Evolutionary conservation across 2,329 filamentous ascomycete genomes (phyloP).

Genomic region (Curvularia lunata): DNA sequence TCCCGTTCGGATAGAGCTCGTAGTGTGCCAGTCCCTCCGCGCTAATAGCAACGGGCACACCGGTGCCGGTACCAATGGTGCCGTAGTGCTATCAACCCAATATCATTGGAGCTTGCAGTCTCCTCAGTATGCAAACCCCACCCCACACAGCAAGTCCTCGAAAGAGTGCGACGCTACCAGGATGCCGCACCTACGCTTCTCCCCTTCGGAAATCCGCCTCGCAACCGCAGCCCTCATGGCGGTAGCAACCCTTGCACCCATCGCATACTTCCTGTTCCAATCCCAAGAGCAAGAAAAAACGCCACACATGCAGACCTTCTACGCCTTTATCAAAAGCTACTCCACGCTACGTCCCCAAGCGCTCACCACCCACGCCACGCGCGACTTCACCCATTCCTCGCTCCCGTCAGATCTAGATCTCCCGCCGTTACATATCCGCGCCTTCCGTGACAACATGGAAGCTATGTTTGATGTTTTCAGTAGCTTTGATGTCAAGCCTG

Average conservation of each 20-base stretch:
- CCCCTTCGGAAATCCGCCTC: conserved; percentile 24
- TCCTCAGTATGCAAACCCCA: background rate
- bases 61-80: background rate
- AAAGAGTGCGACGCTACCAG: background rate
- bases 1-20: conserved; percentile 10
- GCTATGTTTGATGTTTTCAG: conserved; percentile 54
- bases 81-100: background rate
- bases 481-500: conserved; percentile 51
- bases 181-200: conserved; percentile 28
- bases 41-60: conserved; percentile 5
- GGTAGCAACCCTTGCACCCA: conserved; percentile 21
- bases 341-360: conserved; percentile 49
- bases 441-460: conserved; percentile 50
- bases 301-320: conserved; percentile 37
- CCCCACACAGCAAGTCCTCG: background rate
- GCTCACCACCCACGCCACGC: conserved; percentile 47
- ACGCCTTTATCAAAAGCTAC: conserved; percentile 50
- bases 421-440: conserved; percentile 43
- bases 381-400: conserved; percentile 51
- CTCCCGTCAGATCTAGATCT: conserved; percentile 52
- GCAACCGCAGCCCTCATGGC: conserved; percentile 28
- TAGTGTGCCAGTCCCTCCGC: conserved; percentile 3
- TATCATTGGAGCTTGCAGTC: background rate
- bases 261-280: conserved; percentile 25
- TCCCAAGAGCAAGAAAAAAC: conserved; percentile 21